Conservation (phyloP, 306 rosid genomes). For the Begonia fuchsioides region DNA sequence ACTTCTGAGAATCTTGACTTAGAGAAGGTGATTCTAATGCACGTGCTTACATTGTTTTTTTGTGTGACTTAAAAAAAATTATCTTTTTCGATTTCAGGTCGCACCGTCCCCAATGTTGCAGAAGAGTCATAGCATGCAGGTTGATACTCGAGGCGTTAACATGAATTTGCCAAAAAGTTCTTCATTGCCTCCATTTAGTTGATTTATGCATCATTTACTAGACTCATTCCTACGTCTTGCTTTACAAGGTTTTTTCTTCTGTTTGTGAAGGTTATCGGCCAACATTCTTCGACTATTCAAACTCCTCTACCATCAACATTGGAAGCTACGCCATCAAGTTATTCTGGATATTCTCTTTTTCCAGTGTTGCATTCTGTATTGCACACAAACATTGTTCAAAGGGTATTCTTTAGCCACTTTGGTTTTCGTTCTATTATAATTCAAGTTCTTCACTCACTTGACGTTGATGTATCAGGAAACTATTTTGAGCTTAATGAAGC, state of each 20-base stretch:
- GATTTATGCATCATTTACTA: background rate
- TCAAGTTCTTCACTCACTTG: constrained; percentile 8
- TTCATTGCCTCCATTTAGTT: no score
- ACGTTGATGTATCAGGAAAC: constrained; percentile 30
- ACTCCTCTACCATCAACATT: constrained; percentile 22
- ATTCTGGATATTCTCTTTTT: constrained; percentile 26
- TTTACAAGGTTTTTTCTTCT: background rate
- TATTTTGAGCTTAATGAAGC: constrained; percentile 59
- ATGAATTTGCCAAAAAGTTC: no score
- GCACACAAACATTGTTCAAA: constrained; percentile 63
- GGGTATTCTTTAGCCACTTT: constrained; percentile 42
- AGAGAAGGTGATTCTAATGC: constrained; percentile 45
- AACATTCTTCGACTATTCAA: constrained; percentile 21
- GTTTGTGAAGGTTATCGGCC: constrained; percentile 41
- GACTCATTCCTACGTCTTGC: background rate
- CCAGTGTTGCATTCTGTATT: constrained; percentile 41
- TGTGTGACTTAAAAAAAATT: constrained; percentile 11
- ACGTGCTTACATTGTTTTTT: constrained; percentile 4
- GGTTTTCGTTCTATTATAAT: constrained; percentile 4
- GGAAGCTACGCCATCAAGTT: constrained; percentile 30
- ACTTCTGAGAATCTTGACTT: constrained; percentile 77
- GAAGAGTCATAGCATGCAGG: constrained; percentile 88
- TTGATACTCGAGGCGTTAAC: constrained; percentile 24
- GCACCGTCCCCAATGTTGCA: constrained; percentile 49
- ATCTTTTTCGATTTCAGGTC: constrained; percentile 36